Evolutionary conservation across 208 protist genomes (phyloP).

Genomic region (Vickermania ingenoplastis): DNA sequence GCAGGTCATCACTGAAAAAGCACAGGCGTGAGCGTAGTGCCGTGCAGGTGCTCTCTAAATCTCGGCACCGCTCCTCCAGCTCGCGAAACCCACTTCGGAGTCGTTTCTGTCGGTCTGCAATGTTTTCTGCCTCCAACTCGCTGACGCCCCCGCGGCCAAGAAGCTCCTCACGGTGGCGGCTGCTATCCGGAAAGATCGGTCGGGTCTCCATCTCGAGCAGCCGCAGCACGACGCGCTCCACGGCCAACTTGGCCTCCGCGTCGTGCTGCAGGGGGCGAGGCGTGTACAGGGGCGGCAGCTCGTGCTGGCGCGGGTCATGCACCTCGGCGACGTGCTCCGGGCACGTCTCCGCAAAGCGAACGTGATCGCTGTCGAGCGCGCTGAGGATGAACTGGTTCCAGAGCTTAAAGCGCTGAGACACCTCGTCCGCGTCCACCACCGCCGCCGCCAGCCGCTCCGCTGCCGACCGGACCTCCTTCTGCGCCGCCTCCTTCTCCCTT

Average conservation of each 20-base stretch:
- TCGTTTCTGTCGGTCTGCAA: slow-evolving; percentile 42
- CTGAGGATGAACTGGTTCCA: slow-evolving; percentile 72
- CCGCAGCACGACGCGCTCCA: slow-evolving; percentile 68
- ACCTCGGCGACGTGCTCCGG: slow-evolving; percentile 42
- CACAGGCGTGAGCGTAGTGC: slow-evolving; percentile 40
- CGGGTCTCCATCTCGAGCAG: slow-evolving; percentile 51
- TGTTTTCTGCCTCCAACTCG: slow-evolving; percentile 11
- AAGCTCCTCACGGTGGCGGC: not conserved
- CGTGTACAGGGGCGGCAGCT: slow-evolving; percentile 55
- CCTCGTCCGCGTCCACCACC: slow-evolving; percentile 40
- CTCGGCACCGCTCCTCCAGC: slow-evolving; percentile 32
- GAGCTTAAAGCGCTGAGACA: slow-evolving; percentile 51
- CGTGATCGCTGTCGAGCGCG: slow-evolving; percentile 51
- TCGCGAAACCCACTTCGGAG: slow-evolving; percentile 51
- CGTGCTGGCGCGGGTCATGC: slow-evolving; percentile 35
- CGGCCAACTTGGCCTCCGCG: slow-evolving; percentile 43
- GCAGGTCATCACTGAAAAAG: slow-evolving; percentile 81
- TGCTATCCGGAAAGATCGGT: slow-evolving; percentile 11
- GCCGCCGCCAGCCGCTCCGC: slow-evolving; percentile 40
- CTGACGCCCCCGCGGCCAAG: not conserved
- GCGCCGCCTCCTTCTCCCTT: slow-evolving; percentile 22
- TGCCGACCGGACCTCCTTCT: slow-evolving; percentile 32
- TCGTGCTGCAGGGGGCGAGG: slow-evolving; percentile 57
- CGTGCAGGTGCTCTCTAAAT: slow-evolving; percentile 24
- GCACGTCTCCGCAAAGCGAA: slow-evolving; percentile 24